phyloP scores from a whole-genome alignment of 345 rosid genomes.

The Eucalyptus rudis region DNA sequence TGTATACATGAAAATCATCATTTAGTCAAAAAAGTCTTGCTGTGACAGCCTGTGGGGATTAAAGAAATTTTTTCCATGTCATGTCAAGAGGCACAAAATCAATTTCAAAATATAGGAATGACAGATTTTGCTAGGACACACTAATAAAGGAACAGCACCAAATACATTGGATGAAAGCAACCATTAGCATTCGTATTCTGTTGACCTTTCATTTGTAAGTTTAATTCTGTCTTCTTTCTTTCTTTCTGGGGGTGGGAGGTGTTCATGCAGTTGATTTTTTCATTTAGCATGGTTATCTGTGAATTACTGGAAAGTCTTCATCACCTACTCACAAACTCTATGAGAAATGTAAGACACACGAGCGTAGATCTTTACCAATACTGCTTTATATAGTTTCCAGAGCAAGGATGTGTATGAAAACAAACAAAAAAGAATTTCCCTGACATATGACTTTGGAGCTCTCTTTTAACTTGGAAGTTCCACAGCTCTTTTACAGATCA shows the following conservation, averaged over 20 bases:
- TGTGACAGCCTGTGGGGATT: neutral
- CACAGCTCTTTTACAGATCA: constrained; percentile 91
- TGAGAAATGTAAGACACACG: neutral
- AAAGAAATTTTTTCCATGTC: neutral
- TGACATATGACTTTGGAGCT: neutral
- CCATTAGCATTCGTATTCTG: neutral
- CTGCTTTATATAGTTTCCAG: neutral
- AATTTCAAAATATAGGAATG: neutral
- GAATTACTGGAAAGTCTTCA: neutral
- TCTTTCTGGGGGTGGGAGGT: neutral
- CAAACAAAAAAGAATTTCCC: neutral
- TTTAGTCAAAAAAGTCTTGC: neutral
- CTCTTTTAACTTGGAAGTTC: constrained; percentile 7
- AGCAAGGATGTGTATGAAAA: neutral
- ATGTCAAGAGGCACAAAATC: neutral
- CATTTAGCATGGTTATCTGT: neutral
- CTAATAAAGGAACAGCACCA: neutral
- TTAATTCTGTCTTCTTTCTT: neutral
- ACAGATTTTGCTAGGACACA: neutral
- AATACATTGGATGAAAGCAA: neutral
- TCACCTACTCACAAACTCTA: neutral
- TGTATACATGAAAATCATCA: neutral
- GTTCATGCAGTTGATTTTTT: neutral
- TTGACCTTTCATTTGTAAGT: neutral
- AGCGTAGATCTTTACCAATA: neutral